Conservation (phyloP, 139 green algal genomes). For the Tetraselmis striata region DNA sequence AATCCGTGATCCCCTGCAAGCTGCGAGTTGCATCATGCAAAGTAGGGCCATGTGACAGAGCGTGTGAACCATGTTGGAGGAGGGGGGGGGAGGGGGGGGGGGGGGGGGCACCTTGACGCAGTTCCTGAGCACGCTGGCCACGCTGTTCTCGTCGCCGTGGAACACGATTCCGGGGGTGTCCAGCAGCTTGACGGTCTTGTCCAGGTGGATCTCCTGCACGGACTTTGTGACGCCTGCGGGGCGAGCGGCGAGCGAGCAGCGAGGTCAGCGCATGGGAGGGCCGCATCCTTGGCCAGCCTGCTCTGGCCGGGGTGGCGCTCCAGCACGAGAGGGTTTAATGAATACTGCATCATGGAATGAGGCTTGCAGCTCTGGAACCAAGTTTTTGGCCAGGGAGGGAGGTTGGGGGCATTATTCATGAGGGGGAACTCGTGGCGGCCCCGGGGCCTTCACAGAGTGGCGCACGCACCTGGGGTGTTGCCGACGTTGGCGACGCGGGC, state of each 20-base stretch:
- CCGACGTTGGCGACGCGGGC: slow-evolving; percentile 69
- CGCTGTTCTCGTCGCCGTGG: slow-evolving; percentile 44
- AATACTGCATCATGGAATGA: no score
- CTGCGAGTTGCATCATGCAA: no score
- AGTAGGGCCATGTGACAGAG: no score
- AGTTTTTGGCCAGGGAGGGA: no score
- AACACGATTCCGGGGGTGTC: slow-evolving; percentile 89
- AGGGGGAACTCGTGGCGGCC: no score
- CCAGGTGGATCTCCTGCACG: slow-evolving; percentile 88
- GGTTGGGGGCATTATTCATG: no score
- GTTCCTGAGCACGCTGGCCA: slow-evolving; percentile 76
- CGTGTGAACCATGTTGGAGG: background rate
- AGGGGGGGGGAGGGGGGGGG: background rate
- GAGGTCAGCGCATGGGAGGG: background rate
- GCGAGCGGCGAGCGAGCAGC: background rate
- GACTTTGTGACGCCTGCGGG: slow-evolving; percentile 66
- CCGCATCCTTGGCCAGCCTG: no score
- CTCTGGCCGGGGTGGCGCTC: no score
- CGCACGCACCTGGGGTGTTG: slow-evolving; percentile 53
- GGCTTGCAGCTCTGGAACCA: no score
- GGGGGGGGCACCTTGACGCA: slow-evolving; percentile 60
- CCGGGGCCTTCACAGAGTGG: no score
- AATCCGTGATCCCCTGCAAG: no score
- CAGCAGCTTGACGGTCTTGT: slow-evolving; percentile 91
- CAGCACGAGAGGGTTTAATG: no score